phyloP scores from a whole-genome alignment of 306 rosid species.

The Lablab purpureus region DNA sequence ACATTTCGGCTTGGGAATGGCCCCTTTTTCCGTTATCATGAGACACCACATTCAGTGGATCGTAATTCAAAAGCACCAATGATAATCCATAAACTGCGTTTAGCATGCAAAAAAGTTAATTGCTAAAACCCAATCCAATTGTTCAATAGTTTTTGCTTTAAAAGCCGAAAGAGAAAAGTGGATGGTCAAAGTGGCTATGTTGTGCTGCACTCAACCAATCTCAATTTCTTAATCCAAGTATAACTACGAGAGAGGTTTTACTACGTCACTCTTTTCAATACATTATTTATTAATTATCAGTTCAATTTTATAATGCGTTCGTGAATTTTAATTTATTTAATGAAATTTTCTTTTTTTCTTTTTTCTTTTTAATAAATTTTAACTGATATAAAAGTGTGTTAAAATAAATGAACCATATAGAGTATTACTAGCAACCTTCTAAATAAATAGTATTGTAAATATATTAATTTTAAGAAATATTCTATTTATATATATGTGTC shows the following conservation, averaged over 20 bases:
- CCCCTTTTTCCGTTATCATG: neutral
- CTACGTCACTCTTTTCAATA: neutral
- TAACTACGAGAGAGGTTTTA: neutral
- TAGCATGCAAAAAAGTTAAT: constrained; percentile 20
- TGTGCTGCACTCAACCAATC: constrained; percentile 5
- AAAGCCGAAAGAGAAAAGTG: constrained; percentile 30
- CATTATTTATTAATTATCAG: neutral
- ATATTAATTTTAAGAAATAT: too few relatives aligned
- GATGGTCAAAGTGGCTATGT: neutral
- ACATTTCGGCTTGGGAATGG: neutral
- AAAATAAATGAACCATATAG: too few relatives aligned
- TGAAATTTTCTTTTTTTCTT: too few relatives aligned
- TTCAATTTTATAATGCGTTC: too few relatives aligned
- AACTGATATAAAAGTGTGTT: too few relatives aligned
- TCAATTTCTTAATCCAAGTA: neutral
- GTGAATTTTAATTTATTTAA: too few relatives aligned
- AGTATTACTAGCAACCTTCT: too few relatives aligned
- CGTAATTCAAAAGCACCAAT: neutral
- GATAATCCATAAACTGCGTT: constrained; percentile 7
- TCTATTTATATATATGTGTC: too few relatives aligned
- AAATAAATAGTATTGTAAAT: too few relatives aligned
- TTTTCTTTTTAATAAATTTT: too few relatives aligned
- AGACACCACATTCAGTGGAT: constrained; percentile 32
- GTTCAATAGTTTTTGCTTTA: neutral
- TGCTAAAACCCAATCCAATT: neutral